Evolutionary conservation across 164 flowering plant genomes (phyloP), one percentile per base, ranked within the genome.

Genomic region (Kalanchoe fedtschenkoi): DNA sequence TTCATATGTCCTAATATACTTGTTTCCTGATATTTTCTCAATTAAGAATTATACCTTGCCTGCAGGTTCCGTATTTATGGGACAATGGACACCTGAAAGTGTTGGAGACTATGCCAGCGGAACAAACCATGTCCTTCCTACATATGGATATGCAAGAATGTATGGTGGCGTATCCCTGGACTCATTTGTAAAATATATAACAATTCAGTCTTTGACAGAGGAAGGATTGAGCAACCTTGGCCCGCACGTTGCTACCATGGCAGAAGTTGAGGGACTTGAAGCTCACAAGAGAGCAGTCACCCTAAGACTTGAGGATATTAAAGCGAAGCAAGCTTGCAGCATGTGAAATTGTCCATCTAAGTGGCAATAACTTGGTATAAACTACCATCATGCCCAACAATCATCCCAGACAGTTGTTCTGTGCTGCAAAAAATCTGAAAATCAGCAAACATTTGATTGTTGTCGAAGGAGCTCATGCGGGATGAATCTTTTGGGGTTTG

Each of bases 71-170:
- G 96, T 93, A 61, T 93, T 93, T 70, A 59, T 93, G 65, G 97
- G 98, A 46, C 89, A 66, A 44, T 93, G 97, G 97, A 93, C 97
- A 0, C 98, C 98, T 0, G 98, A 93, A 72, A 90, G 98, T 58
- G 96, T 93, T 9, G 97, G 98, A 62, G 97, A 93, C 64, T 90
- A 93, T 75, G 98, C 97, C 39, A 90, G 98, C 61, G 97, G 98
- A 26, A 92, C 98, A 62, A 92, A 89, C 61, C 98, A 89, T 65
- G 98, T 89, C 59, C 96, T 92, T 72, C 98, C 97, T 21, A 92
- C 96, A 1, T 92, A 92, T 69, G 98, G 97, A 1, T 92, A 92
- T 76, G 89, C 98, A 11, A 70, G 91, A 58, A 93, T 90, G 98
- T 90, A 90, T 58, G 74, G 96, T 57, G 98, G 98, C 3, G 96